Evolutionary conservation across 2,329 filamentous ascomycete species (phyloP).

Genomic region (Xenoacremonium recifei): DNA sequence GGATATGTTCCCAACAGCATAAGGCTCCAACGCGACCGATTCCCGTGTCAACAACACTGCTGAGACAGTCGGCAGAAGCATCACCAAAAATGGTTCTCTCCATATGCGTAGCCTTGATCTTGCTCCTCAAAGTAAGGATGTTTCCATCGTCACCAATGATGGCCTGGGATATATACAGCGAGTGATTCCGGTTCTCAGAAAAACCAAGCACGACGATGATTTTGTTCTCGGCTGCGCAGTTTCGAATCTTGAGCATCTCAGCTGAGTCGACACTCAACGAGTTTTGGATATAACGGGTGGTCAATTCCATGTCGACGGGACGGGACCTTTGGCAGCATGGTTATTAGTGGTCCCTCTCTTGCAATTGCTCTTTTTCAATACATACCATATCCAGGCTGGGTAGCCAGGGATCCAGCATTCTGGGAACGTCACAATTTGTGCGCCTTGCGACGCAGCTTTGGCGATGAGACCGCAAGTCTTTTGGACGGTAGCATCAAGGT

Average conservation of each 20-base stretch:
- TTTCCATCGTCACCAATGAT: slow-evolving; percentile 1
- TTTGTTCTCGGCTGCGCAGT: not conserved
- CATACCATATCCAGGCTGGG: slow-evolving; percentile 38
- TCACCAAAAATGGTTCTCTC: slow-evolving; percentile 50
- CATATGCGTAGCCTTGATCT: slow-evolving; percentile 52
- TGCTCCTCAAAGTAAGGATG: slow-evolving; percentile 33
- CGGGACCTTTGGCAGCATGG: slow-evolving; percentile 11
- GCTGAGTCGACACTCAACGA: not conserved
- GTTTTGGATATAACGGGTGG: not conserved
- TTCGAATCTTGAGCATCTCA: not conserved
- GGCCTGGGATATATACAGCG: slow-evolving; percentile 1
- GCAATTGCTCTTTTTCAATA: not conserved
- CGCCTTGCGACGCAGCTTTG: slow-evolving; percentile 36
- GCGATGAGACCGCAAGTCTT: slow-evolving; percentile 14
- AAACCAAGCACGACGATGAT: not conserved
- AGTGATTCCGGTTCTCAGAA: not conserved
- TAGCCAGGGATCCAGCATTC: slow-evolving; percentile 54
- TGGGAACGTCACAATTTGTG: slow-evolving; percentile 52
- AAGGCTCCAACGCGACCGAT: slow-evolving; percentile 36
- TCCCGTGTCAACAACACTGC: slow-evolving; percentile 30
- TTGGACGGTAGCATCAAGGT: slow-evolving; percentile 13
- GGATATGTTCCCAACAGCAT: slow-evolving; percentile 37
- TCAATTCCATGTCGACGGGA: not conserved
- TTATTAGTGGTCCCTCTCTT: slow-evolving; percentile 21
- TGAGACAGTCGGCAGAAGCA: slow-evolving; percentile 33